A percentile compares a stretch with the other conserved stretches of the same genome.
Conservation (phyloP, 345 rosid species). For the Mallotus nudiflorus region DNA sequence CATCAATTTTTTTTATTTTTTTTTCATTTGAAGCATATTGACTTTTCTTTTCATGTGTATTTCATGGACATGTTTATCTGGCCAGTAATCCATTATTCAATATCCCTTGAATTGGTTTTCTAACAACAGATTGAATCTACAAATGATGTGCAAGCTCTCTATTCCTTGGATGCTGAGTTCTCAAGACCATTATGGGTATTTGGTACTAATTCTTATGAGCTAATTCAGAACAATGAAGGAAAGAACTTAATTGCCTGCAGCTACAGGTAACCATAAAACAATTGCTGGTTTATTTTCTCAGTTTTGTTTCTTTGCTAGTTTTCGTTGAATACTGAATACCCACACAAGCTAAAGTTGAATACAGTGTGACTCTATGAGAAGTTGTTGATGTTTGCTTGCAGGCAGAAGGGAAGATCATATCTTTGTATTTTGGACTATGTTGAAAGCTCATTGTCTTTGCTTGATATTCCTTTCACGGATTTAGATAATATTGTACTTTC, state of each 20-base stretch:
- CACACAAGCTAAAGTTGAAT: neutral
- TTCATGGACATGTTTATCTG: neutral
- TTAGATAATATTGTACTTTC: constrained; percentile 66
- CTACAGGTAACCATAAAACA: constrained; percentile 59
- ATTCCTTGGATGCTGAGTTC: constrained; percentile 77
- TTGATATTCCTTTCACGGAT: constrained; percentile 87
- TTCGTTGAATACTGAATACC: too few species aligned
- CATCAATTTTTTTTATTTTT: neutral
- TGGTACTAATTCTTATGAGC: constrained; percentile 75
- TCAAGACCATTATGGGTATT: constrained; percentile 83
- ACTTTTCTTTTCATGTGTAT: neutral
- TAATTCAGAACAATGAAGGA: constrained; percentile 54
- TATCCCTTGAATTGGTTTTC: neutral
- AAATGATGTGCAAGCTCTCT: constrained; percentile 58
- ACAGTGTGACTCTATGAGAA: constrained; percentile 6
- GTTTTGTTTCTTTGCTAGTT: neutral
- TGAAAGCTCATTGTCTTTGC: constrained; percentile 62
- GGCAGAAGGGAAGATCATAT: constrained; percentile 88
- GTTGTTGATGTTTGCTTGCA: constrained; percentile 39
- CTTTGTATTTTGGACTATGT: constrained; percentile 71
- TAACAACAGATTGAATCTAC: constrained; percentile 61
- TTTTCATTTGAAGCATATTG: neutral
- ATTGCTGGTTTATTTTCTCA: constrained; percentile 12
- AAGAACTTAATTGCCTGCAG: constrained; percentile 71
- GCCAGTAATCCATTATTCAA: neutral